Evolutionary conservation across 208 protist species (phyloP).

Genomic region (Acanthamoeba lenticulata): DNA sequence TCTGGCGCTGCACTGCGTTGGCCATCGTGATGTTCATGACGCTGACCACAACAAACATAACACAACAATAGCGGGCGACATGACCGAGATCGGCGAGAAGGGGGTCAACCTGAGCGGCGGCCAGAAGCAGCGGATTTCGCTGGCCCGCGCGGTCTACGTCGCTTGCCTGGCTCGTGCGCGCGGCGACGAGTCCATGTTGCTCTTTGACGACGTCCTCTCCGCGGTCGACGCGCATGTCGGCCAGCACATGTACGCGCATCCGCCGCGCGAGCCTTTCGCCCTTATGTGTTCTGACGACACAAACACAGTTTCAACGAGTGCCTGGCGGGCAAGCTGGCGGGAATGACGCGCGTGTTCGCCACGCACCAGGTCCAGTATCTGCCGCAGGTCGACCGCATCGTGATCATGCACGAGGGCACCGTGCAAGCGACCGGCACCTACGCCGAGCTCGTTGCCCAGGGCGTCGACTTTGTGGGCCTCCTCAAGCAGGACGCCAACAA

Average conservation of each 20-base stretch:
- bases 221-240: slow-evolving; percentile 85
- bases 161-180: slow-evolving; percentile 80
- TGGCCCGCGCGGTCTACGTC: slow-evolving; percentile 78
- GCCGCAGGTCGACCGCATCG: slow-evolving; percentile 84
- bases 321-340: slow-evolving; percentile 78
- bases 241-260: slow-evolving; percentile 83
- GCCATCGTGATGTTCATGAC: too few relatives aligned
- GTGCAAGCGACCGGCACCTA: neutral
- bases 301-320: slow-evolving; percentile 25
- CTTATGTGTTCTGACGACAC: neutral
- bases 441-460: neutral
- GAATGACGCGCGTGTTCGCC: slow-evolving; percentile 92
- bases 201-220: too few relatives aligned
- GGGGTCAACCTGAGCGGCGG: slow-evolving; percentile 90
- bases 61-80: too few relatives aligned
- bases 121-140: slow-evolving; percentile 84
- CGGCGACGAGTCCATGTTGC: slow-evolving; percentile 87
- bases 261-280: slow-evolving; percentile 66
- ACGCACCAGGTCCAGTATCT: slow-evolving; percentile 94
- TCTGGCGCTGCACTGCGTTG: too few relatives aligned
- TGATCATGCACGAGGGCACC: neutral
- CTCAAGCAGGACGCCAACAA: neutral
- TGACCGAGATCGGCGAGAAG: too few relatives aligned
- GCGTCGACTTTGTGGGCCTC: slow-evolving; percentile 32
- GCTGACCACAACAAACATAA: too few relatives aligned